Evolutionary conservation across 768 basidiomycete genomes (phyloP), one percentile per base, ranked within the genome.

Genomic region (Coprinopsis sp.): DNA sequence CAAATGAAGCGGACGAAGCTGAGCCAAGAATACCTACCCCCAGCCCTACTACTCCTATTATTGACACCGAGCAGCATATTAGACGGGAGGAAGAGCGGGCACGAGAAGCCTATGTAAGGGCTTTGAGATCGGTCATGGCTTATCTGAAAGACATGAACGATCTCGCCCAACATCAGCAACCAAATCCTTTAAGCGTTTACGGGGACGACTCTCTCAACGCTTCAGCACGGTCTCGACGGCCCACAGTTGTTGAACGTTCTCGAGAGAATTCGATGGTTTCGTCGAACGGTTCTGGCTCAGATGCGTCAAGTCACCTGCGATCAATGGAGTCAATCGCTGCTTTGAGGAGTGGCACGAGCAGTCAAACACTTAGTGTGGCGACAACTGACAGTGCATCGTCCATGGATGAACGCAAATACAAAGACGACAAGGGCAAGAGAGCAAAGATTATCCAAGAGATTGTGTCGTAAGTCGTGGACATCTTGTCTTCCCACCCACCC

Each of bases 111-210:
- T 85, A 86, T 60, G 82, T 79, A 57, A 77, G 87, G 34, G 92
- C 91, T 25, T 73, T 99, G 43, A 80, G 89, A 46, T 87, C 89
- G 8, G 81, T 99, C 14, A 94, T 98, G 87, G 91, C 92, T 6
- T 99, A 98, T 64, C 76, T 99, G 16, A 82, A 83, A 57, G 96
- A 99, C 57, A 86, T 99, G 81, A 87, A 93, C 59, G 96, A 99
- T 59, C 72, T 99, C 24, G 84, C 83, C 14, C 64, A 82, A 54
- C 77, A 82, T 16, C 85, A 84, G 57, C 84, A 84, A 58, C 59
- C 68, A 13, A 71, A 74, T 47, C 64, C 74, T 10, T 51, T 79
- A 55, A 81, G 80, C 47, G 68, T 82, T 64, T 84, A 87, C 59
- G 78, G 79, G 12, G 79, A 79, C 21, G 78, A 79, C 36, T 55